Base-by-base conservation (phyloP, 305 asterid species). In the Striga hermonthica region DNA sequence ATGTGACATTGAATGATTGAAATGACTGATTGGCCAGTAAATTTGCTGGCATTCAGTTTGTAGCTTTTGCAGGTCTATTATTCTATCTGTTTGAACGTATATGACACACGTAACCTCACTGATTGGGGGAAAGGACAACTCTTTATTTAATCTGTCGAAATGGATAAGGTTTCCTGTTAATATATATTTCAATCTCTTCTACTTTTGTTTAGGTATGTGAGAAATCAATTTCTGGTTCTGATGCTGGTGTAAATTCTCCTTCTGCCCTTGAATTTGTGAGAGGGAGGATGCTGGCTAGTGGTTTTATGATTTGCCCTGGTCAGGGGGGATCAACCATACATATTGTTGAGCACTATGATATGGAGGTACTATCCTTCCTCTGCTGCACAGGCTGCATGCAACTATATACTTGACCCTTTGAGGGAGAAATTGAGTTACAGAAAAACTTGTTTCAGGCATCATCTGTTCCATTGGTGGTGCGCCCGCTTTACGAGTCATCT, bases 401-500 rank as follows among this genome's bases (percentile, higher is more conserved):
- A 52, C 12, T 60, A 63, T 58, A 55, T 36, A 3, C 6, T 66
- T 5, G 54, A 38, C 48, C 57, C 11, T 64, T 65, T 45, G 13
- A 66, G 15, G 41, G 36, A 56, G 34, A 57, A 70, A 43, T 48
- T 49, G 41, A 36, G 38, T 58, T 47, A n/a, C 28, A 65, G 31
- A 53, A 4, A 57, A 64, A 38, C n/a, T 62, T 41, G 6, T 66
- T 69, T 62, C 78, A 80, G 88, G 85, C 88, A 57, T 83, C 79
- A 44, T 69, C 78, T 60, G 83, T 78, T 44, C 79, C 77, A 9
- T 80, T 78, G 74, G 62, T 78, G 62, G 68, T 76, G 6, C 83
- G 74, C 67, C 80, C 83, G 52, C 80, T 78, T 49, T 83, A 80
- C 37, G 72, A 76, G 70, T 83, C 88, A 71, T 68, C 88, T 13